Percentiles rank a stretch among this genome's conserved stretches.
These are phyloP conservation scores for Aureobasidium sp. DNA, from an alignment of 2,329 filamentous ascomycete species.

Conservation along the genomic window DNA sequence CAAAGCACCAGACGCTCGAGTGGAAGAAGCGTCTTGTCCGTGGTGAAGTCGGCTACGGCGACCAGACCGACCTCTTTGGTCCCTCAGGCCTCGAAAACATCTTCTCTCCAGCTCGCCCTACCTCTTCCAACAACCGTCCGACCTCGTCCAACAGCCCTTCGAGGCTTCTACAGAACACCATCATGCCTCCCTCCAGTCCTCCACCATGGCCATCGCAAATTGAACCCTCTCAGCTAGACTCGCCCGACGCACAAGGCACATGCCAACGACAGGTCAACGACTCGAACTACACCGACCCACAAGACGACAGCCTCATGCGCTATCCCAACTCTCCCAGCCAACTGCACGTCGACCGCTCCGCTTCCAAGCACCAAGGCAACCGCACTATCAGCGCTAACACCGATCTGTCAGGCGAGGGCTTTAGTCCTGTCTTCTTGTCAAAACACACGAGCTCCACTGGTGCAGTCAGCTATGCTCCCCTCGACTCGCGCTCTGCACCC, in stretches of 20 bases:
- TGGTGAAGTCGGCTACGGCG: constrained; percentile 69
- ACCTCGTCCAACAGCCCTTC: constrained; percentile 16
- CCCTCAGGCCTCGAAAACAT: constrained; percentile 82
- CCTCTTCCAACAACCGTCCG: constrained; percentile 36
- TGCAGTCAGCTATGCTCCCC: constrained; percentile 50
- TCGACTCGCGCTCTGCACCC: constrained; percentile 31
- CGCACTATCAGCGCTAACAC: constrained; percentile 64
- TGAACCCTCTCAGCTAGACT: background rate
- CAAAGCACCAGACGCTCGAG: constrained; percentile 65
- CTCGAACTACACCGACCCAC: background rate
- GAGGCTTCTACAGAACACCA: background rate
- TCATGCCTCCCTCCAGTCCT: constrained; percentile 49
- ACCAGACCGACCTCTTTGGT: constrained; percentile 83
- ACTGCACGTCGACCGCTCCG: constrained; percentile 15
- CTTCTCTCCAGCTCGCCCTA: constrained; percentile 32
- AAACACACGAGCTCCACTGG: constrained; percentile 60
- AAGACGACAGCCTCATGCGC: constrained; percentile 3
- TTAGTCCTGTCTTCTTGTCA: constrained; percentile 76
- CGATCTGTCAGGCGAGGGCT: constrained; percentile 71
- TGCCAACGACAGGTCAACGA: background rate
- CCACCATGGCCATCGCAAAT: constrained; percentile 39
- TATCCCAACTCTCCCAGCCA: constrained; percentile 15
- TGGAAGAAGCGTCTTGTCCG: constrained; percentile 78
- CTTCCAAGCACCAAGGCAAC: constrained; percentile 15
- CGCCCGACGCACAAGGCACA: constrained; percentile 3